Evolutionary conservation across 306 rosid species (phyloP), one percentile per base, ranked within the genome.

Genomic region (Mimosa bimucronata): DNA sequence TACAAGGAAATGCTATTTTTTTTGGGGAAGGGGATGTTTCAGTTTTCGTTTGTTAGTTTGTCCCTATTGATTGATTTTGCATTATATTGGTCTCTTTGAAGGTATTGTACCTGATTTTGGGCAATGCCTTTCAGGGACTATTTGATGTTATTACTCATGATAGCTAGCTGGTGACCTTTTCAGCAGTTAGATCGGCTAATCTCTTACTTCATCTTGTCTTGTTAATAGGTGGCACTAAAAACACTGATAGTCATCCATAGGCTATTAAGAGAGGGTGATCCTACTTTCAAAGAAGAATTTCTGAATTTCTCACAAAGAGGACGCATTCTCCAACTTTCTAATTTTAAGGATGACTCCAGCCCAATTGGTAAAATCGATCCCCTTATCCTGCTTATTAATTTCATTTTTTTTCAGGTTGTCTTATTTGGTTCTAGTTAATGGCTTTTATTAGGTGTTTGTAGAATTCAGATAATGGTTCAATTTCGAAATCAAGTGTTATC

Each of bases 321-420:
- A 34, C 87, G 87, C 18, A 93, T 96, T 86, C 98, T 96, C 66
- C 99, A 96, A 84, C 91, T 96, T 77, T 91, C 98, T 61, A 93
- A 96, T 88, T 96, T 96, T 78, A 96, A 96, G 87, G 99, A 96
- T 62, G 99, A 96, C 74, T 93, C 99, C 78, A 91, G 99, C 78
- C 99, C 99, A 46, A 91, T 96, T 45, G 99, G 99, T 93, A 81
- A 82, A 2, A 77, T 79, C 82, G 78, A 74, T 40, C 11, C 62
- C 84, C 83, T 76, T 57, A 42, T 76, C 66, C 46, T 82, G 72
- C n/a, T 67, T 82, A 57, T 71, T 28, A 52, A 30, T 48, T 79
- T 78, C 41, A 4, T 71, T 29, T 64, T 28, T 21, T 73, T 42
- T 52, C 25, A 7, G 11, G 25, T n/a, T 34, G 70, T 72, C 55